Conservation (phyloP, 176 grass and related monocot species). For the Lolium perenne region DNA sequence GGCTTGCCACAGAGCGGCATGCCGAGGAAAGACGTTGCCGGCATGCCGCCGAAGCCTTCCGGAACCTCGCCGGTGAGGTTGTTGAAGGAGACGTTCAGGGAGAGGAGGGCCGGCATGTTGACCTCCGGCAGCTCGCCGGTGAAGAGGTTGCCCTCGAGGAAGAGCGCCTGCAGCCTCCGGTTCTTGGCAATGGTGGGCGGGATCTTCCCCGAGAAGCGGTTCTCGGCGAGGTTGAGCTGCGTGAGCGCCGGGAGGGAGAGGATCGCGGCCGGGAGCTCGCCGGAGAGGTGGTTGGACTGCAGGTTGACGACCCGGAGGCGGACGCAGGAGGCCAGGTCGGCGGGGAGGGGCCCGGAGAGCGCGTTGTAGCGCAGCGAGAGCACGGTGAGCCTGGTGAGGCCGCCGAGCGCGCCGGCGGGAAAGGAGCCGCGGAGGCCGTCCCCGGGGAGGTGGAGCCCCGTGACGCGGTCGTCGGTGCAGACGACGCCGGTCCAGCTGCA, state of each 20-base stretch:
- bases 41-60: constrained; percentile 41
- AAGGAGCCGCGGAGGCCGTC: constrained; percentile 56
- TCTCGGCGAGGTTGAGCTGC: constrained; percentile 66
- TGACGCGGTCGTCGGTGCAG: constrained; percentile 54
- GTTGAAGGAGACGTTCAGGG: constrained; percentile 83
- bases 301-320: constrained; percentile 61
- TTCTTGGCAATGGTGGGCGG: constrained; percentile 52
- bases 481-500: constrained; percentile 64
- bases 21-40: constrained; percentile 64
- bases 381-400: constrained; percentile 60
- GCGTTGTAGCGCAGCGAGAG: constrained; percentile 67
- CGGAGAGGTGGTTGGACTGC: constrained; percentile 61
- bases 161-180: constrained; percentile 52
- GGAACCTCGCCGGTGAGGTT: constrained; percentile 73
- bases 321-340: constrained; percentile 50
- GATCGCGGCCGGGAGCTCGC: constrained; percentile 45
- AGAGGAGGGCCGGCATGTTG: constrained; percentile 33
- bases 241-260: constrained; percentile 51
- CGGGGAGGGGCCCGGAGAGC: constrained; percentile 62
- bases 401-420: constrained; percentile 53
- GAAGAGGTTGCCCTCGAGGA: constrained; percentile 64
- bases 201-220: constrained; percentile 61
- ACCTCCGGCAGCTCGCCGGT: constrained; percentile 58
- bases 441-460: constrained; percentile 57
- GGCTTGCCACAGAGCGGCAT: constrained; percentile 77